Base-by-base conservation (phyloP, 108 stramenopile genomes). In the Nitzschia sp. region DNA sequence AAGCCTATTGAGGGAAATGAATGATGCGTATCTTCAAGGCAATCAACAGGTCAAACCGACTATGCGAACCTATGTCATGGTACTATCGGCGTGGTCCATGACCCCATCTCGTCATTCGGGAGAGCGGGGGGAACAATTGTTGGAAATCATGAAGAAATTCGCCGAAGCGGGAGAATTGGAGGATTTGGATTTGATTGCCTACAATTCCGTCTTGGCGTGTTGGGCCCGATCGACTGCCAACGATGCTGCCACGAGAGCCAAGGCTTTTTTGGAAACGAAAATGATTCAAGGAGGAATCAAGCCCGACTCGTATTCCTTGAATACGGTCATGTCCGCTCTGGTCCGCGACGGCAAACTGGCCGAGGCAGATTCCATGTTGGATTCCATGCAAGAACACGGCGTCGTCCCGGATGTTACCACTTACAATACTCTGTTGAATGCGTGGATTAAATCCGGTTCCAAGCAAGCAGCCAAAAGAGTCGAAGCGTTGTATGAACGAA, bases 141-240 rank as follows among this genome's bases (percentile, higher is more conserved):
- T 90, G 18, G 66, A 82, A n/a, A 30, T 74, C 19, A 85, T 90
- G 80, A 77, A 84, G 49, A 71, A 80, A 46, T 66, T 85, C 75
- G 83, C 86, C 21, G 72, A 77, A 47, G 74, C 84, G 19, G 84
- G 82, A 13, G 83, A 90, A 32, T 64, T 83, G 36, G 74, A 75
- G 15, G 69, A 79, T 45, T 67, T 83, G 36, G 86, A 87, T 57
- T 68, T 86, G 19, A 79, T 86, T 23, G 85, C 78, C 17, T 91
- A 88, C 74, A 87, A 85, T 38, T 66, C 85, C 5, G 87, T 88
- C 24, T 77, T 91, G 57, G 85, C 87, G 68, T 82, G 83, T 32
- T 91, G 82, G 71, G 86, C 85, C 48, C 88, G 85, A 63, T 78
- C 82, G 17, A 60, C 51, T 13, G 17, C 28, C 17, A 8, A 53